Percentiles rank a stretch among this genome's conserved stretches.
Conservation (phyloP, 2,329 filamentous ascomycete species). For the Lachnum nothofagi region DNA sequence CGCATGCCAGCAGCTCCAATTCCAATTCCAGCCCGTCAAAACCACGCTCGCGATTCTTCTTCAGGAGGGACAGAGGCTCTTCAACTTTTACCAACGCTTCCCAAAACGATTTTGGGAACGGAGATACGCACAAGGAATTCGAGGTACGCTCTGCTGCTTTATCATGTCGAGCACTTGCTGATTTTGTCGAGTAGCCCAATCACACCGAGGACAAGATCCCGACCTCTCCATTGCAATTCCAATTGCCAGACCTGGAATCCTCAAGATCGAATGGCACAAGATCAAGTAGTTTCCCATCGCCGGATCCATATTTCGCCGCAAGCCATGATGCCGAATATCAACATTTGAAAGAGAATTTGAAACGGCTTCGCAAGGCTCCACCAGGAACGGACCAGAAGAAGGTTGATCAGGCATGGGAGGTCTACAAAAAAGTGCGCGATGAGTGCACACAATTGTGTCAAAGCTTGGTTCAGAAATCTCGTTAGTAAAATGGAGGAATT, state of each 20-base stretch:
- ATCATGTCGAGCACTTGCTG: slow-evolving; percentile 1
- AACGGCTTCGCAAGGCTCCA: slow-evolving; percentile 21
- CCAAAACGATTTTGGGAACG: not conserved
- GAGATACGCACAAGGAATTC: slow-evolving; percentile 10
- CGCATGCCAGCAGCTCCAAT: not conserved
- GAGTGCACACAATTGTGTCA: slow-evolving; percentile 39
- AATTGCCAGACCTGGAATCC: slow-evolving; percentile 20
- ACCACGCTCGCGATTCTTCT: not conserved
- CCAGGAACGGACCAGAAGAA: slow-evolving; percentile 24
- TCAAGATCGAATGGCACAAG: slow-evolving; percentile 8
- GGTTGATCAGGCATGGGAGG: slow-evolving; percentile 42
- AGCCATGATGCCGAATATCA: slow-evolving; percentile 27
- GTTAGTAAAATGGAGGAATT: slow-evolving; percentile 22
- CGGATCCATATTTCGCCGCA: slow-evolving; percentile 22
- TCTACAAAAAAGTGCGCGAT: slow-evolving; percentile 40
- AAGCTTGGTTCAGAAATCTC: slow-evolving; percentile 39
- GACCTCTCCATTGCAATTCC: slow-evolving; percentile 18
- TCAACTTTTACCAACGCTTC: not conserved
- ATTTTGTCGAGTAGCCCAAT: slow-evolving; percentile 12
- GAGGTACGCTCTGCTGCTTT: slow-evolving; percentile 7
- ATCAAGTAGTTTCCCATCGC: slow-evolving; percentile 22
- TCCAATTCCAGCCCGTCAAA: slow-evolving; percentile 1
- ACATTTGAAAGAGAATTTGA: slow-evolving; percentile 29
- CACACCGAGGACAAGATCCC: slow-evolving; percentile 19
- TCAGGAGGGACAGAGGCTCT: not conserved